Conservation (phyloP, 2,329 filamentous ascomycete species). For the Fonsecaea nubica region DNA sequence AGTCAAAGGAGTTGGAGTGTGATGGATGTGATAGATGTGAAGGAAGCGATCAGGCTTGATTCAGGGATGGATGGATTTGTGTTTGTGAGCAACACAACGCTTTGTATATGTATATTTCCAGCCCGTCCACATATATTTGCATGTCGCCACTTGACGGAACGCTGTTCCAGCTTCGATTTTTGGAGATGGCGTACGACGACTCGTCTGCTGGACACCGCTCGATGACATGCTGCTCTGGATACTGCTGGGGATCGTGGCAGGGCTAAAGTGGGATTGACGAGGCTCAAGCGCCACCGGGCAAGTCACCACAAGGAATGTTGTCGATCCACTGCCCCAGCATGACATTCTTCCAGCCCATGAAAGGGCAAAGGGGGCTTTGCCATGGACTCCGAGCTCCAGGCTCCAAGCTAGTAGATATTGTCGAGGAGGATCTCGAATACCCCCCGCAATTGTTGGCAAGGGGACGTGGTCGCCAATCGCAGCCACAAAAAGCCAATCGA, state of each 20-base stretch:
- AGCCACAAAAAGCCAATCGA: conserved; percentile 22
- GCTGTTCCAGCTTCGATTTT: conserved; percentile 9
- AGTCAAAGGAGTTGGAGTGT: neutral
- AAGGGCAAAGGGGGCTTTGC: neutral
- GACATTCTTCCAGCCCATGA: conserved; percentile 10
- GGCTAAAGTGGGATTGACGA: neutral
- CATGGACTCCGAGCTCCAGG: neutral
- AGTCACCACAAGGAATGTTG: conserved; percentile 15
- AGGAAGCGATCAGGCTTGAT: conserved; percentile 4
- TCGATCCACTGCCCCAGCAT: conserved; percentile 2
- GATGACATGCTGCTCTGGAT: conserved; percentile 31
- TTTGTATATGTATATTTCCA: neutral
- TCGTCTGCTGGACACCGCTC: conserved; percentile 18
- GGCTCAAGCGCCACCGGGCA: neutral
- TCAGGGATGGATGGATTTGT: neutral
- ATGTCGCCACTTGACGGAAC: conserved; percentile 16
- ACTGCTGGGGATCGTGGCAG: conserved; percentile 8
- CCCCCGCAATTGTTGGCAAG: conserved; percentile 13
- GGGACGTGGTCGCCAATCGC: conserved; percentile 15
- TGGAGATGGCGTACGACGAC: conserved; percentile 11
- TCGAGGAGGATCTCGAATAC: neutral
- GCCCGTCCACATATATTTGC: neutral
- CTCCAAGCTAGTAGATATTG: neutral
- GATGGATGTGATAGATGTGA: neutral
- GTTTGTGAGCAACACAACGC: neutral